These are phyloP conservation scores for Furcasterigmium furcatum DNA, from an alignment of 2,329 filamentous ascomycete genomes.

Conservation along the genomic window DNA sequence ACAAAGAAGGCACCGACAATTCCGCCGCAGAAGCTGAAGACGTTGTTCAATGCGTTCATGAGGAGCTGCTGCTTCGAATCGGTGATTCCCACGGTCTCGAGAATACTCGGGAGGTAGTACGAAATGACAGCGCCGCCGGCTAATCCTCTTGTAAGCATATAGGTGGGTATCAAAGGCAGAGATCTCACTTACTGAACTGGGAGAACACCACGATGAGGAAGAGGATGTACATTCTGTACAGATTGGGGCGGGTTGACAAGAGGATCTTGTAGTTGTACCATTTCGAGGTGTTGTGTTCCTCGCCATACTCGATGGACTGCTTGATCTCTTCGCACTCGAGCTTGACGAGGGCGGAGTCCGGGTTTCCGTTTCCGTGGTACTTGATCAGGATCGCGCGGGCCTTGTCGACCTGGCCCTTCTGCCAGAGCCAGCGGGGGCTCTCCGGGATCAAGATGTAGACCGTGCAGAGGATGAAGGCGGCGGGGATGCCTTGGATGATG, in stretches of 20 bases:
- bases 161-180: too few species aligned
- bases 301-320: constrained; percentile 40
- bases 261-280: constrained; percentile 39
- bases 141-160: too few species aligned
- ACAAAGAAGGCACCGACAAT: constrained; percentile 35
- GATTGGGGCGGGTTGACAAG: constrained; percentile 41
- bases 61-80: constrained; percentile 25
- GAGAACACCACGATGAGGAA: constrained; percentile 44
- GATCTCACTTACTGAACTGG: constrained; percentile 44
- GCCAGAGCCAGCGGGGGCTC: constrained; percentile 38
- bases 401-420: constrained; percentile 23
- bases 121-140: constrained; percentile 43
- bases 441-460: constrained; percentile 40
- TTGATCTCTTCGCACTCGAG: constrained; percentile 43
- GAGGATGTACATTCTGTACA: constrained; percentile 43
- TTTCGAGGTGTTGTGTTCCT: constrained; percentile 25
- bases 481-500: constrained; percentile 37
- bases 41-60: constrained; percentile 36
- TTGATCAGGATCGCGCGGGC: constrained; percentile 27
- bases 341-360: constrained; percentile 21
- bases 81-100: constrained; percentile 38
- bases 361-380: constrained; percentile 40
- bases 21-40: constrained; percentile 37
- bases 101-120: constrained; percentile 43
- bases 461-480: constrained; percentile 41